Evolutionary conservation across 1,284 basidiomycete species (phyloP).

Genomic region (Leccinum fuscescens): DNA sequence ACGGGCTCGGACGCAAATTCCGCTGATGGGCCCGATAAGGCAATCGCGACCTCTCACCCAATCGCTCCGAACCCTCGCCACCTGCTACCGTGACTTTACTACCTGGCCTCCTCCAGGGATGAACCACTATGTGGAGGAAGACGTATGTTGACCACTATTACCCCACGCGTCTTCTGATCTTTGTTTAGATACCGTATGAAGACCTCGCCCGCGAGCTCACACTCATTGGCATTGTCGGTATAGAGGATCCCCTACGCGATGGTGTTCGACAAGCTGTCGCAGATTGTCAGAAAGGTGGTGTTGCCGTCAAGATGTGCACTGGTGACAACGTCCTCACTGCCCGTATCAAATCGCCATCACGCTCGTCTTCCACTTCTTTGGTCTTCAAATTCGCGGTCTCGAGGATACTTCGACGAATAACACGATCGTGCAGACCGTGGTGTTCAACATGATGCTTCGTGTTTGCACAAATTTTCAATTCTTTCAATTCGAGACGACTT

Average conservation of each 20-base stretch:
- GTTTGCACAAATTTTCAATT: conserved; percentile 95
- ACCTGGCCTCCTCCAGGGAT: conserved; percentile 77
- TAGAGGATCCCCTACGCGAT: conserved; percentile 92
- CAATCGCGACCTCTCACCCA: conserved; percentile 31
- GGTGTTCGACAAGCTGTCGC: conserved; percentile 89
- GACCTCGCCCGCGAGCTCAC: conserved; percentile 74
- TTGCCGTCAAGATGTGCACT: conserved; percentile 98
- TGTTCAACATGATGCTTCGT: conserved; percentile 92
- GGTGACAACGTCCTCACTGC: conserved; percentile 96
- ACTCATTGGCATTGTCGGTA: conserved; percentile 54
- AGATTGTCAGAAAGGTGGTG: conserved; percentile 85
- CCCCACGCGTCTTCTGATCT: conserved; percentile 2
- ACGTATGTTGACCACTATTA: conserved; percentile 39
- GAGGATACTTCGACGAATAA: conserved; percentile 43
- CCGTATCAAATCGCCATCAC: conserved; percentile 87
- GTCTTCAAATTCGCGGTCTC: conserved; percentile 68
- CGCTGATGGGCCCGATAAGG: too few relatives aligned
- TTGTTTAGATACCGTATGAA: conserved; percentile 63
- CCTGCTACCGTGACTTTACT: conserved; percentile 89
- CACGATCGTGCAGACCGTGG: conserved; percentile 76
- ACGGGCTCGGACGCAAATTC: too few relatives aligned
- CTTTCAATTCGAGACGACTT: conserved; percentile 87
- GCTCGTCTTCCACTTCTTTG: conserved; percentile 88
- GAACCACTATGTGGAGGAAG: conserved; percentile 47
- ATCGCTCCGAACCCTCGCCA: conserved; percentile 87